These are phyloP conservation scores for Samsoniella hepiali DNA, from an alignment of 2,329 filamentous ascomycete genomes.

Conservation along the genomic window DNA sequence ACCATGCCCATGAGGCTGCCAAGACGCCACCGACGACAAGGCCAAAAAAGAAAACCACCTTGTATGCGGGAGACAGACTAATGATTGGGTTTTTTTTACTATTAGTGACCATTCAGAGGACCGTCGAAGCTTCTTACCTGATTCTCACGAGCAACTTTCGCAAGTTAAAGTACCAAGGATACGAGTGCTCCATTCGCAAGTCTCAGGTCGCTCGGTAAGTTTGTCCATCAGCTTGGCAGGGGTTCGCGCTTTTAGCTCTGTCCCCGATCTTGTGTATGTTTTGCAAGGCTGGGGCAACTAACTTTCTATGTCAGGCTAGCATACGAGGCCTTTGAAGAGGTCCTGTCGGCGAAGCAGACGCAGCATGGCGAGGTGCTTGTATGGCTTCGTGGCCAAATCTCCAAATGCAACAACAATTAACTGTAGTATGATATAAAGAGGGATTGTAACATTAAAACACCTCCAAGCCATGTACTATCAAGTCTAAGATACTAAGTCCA, in stretches of 20 bases:
- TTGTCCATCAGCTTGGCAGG: neutral
- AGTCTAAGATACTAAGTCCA: too few relatives aligned
- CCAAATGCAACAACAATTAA: constrained; percentile 29
- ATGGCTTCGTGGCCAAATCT: constrained; percentile 60
- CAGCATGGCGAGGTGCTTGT: constrained; percentile 59
- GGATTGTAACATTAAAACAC: too few relatives aligned
- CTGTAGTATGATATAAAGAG: neutral
- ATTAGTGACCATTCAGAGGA: constrained; percentile 61
- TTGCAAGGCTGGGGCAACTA: neutral
- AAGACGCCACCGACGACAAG: too few relatives aligned
- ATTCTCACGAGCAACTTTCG: constrained; percentile 58
- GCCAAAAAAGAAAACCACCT: neutral
- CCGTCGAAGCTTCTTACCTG: constrained; percentile 61
- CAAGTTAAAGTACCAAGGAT: constrained; percentile 45
- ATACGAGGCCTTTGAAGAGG: constrained; percentile 64
- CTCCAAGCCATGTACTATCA: neutral
- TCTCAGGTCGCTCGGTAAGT: constrained; percentile 61
- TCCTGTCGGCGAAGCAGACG: constrained; percentile 70
- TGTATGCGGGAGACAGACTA: neutral
- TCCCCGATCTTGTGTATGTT: too few relatives aligned
- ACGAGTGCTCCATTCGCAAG: constrained; percentile 58
- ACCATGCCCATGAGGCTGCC: too few relatives aligned
- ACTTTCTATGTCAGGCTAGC: constrained; percentile 53
- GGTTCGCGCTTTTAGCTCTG: too few relatives aligned
- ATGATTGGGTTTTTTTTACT: neutral